Evolutionary conservation across 1,284 basidiomycete species (phyloP).

Genomic region (Ceratobasidium sp.): DNA sequence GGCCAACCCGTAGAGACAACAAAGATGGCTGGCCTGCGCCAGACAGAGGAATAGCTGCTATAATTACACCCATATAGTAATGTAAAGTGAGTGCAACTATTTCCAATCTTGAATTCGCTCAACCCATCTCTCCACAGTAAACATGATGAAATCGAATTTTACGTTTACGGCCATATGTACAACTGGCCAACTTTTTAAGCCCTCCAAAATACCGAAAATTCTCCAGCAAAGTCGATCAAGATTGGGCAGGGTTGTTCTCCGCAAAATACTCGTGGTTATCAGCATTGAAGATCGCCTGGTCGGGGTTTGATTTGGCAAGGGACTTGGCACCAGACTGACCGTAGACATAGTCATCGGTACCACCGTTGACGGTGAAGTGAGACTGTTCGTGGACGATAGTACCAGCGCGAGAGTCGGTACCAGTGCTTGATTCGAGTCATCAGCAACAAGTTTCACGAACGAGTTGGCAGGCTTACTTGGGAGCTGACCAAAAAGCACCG

Average conservation of each 20-base stretch:
- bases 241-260: slow-evolving; percentile 36
- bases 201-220: not conserved
- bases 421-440: slow-evolving; percentile 8
- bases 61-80: not conserved
- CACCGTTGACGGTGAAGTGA: slow-evolving; percentile 41
- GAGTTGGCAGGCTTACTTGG: slow-evolving; percentile 6
- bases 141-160: slow-evolving; percentile 11
- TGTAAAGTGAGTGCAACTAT: not conserved
- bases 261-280: slow-evolving; percentile 39
- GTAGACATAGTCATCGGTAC: slow-evolving; percentile 38
- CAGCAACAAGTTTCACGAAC: not conserved
- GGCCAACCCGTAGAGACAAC: slow-evolving; percentile 65
- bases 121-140: not conserved
- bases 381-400: slow-evolving; percentile 39
- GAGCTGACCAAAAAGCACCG: slow-evolving; percentile 40
- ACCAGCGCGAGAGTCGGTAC: slow-evolving; percentile 41
- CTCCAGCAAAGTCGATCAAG: not conserved
- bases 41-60: slow-evolving; percentile 6
- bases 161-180: not conserved
- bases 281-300: slow-evolving; percentile 27
- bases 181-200: not conserved
- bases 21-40: slow-evolving; percentile 33
- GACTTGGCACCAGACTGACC: slow-evolving; percentile 33
- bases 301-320: slow-evolving; percentile 34
- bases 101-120: no score